A percentile compares a stretch with the other conserved stretches of the same genome.
Evolutionary conservation across 2,329 filamentous ascomycete genomes (phyloP).

Genomic region (Fusarium avenaceum): DNA sequence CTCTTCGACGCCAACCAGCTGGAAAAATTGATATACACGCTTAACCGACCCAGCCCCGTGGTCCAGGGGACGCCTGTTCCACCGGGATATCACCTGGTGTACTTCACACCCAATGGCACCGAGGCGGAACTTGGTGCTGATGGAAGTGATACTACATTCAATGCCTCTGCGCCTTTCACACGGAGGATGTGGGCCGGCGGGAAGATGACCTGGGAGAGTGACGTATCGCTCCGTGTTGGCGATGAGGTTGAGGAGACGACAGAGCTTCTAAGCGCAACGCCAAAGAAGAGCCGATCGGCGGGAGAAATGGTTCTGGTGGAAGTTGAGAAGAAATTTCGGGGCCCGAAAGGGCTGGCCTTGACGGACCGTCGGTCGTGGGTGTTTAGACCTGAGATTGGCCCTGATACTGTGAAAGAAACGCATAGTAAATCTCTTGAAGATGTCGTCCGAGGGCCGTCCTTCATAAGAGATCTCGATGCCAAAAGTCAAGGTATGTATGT

Average conservation of each 20-base stretch:
- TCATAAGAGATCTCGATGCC: slow-evolving; percentile 41
- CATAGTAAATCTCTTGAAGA: slow-evolving; percentile 35
- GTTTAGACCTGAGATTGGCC: slow-evolving; percentile 57
- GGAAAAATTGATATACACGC: slow-evolving; percentile 71
- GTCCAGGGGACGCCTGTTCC: slow-evolving; percentile 64
- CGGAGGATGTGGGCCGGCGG: slow-evolving; percentile 78
- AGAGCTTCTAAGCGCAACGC: slow-evolving; percentile 63
- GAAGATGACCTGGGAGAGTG: slow-evolving; percentile 63
- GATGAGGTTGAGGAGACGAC: slow-evolving; percentile 70
- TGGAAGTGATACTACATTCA: slow-evolving; percentile 72
- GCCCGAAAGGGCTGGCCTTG: slow-evolving; percentile 64
- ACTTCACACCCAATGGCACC: slow-evolving; percentile 70
- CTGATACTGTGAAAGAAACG: slow-evolving; percentile 25
- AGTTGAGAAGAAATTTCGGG: slow-evolving; percentile 71
- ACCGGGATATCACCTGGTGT: slow-evolving; percentile 72
- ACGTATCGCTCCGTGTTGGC: slow-evolving; percentile 61
- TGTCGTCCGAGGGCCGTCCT: slow-evolving; percentile 44
- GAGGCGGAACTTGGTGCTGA: slow-evolving; percentile 69
- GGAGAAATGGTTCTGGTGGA: slow-evolving; percentile 75
- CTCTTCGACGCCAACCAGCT: slow-evolving; percentile 73
- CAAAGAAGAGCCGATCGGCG: slow-evolving; percentile 68
- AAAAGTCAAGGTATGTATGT: slow-evolving; percentile 25
- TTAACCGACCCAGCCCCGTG: slow-evolving; percentile 62
- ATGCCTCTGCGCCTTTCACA: slow-evolving; percentile 70
- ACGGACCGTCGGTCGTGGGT: slow-evolving; percentile 68